These are phyloP conservation scores for Heracleum sosnowskyi DNA, from an alignment of 129 eudicot genomes.

Conservation along the genomic window DNA sequence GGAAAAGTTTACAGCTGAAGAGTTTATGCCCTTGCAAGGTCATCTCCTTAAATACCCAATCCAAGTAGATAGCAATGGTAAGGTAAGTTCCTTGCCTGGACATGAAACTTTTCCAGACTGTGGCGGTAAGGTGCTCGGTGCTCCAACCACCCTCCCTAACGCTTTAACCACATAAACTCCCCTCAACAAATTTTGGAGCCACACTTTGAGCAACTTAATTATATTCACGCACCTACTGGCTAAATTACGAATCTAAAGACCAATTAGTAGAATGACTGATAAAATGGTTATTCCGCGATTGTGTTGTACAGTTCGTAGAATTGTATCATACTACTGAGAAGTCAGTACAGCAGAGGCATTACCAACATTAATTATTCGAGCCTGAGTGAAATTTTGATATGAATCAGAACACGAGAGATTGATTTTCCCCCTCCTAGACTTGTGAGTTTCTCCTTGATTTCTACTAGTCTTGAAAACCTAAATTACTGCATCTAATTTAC, in stretches of 20 bases:
- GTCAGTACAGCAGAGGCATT: neutral
- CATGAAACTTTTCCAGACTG: conserved; percentile 71
- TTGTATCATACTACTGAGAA: neutral
- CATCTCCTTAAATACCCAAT: conserved; percentile 83
- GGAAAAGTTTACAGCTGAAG: conserved; percentile 46
- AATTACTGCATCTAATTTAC: neutral
- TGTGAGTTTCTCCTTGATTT: neutral
- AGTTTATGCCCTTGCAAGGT: conserved; percentile 55
- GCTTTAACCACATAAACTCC: conserved; percentile 48
- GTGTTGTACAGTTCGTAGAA: neutral
- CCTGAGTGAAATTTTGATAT: neutral
- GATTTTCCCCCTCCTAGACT: neutral
- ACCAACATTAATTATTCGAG: neutral
- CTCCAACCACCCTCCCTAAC: conserved; percentile 55
- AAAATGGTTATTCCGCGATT: neutral
- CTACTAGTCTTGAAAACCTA: neutral
- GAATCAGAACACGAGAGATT: neutral
- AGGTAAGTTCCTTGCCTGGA: conserved; percentile 53
- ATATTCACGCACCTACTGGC: neutral
- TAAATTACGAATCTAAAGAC: neutral
- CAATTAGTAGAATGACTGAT: neutral
- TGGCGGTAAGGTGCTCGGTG: conserved; percentile 81
- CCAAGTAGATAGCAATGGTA: conserved; percentile 46
- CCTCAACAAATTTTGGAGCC: neutral
- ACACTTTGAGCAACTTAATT: neutral